phyloP scores from a whole-genome alignment of 139 green algal genomes.

The Coccomyxa sp. region DNA sequence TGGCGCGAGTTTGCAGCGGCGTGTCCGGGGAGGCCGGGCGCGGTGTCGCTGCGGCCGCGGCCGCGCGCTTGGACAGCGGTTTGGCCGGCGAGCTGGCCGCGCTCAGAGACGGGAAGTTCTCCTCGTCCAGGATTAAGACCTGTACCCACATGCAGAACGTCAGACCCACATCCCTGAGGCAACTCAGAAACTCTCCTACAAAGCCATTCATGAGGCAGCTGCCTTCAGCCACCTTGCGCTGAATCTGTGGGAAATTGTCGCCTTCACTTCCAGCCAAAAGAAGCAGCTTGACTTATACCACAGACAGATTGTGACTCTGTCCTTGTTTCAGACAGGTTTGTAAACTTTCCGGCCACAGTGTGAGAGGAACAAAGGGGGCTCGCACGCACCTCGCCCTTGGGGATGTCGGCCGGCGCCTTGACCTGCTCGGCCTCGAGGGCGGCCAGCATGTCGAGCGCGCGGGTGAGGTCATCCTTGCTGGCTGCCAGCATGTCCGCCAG shows the following conservation, averaged over 20 bases:
- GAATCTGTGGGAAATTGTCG: conserved; percentile 3
- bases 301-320: neutral
- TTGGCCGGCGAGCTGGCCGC: neutral
- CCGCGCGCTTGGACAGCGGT: neutral
- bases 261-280: too few relatives aligned
- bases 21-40: neutral
- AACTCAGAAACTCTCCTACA: too few relatives aligned
- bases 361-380: too few relatives aligned
- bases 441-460: conserved; percentile 31
- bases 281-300: conserved; percentile 1
- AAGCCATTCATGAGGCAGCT: neutral
- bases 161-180: too few relatives aligned
- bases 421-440: conserved; percentile 19
- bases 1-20: too few relatives aligned
- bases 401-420: neutral
- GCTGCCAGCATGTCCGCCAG: conserved; percentile 30
- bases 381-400: too few relatives aligned
- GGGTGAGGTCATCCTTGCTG: conserved; percentile 19
- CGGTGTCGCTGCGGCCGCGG: neutral
- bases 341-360: too few relatives aligned
- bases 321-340: neutral
- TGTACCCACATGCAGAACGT: neutral
- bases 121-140: conserved; percentile 16
- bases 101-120: conserved; percentile 32
- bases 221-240: conserved; percentile 16